Percentiles rank a stretch among this genome's conserved stretches.
phyloP scores from a whole-genome alignment of 805 yeast species.

The Zygosaccharomyces pseudorouxii region DNA sequence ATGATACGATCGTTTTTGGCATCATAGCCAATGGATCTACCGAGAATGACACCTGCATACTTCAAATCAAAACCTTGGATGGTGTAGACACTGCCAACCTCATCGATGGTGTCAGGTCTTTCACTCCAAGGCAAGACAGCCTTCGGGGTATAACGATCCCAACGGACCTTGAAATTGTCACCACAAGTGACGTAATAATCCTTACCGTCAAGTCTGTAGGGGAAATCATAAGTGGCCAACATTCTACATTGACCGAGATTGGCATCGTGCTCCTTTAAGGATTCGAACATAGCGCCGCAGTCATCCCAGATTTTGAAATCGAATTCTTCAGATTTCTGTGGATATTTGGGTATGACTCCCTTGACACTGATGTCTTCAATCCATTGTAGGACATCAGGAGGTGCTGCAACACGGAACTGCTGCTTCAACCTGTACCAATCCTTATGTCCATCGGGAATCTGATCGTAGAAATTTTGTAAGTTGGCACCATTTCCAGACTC shows the following conservation, averaged over 20 bases:
- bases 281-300: constrained; percentile 41
- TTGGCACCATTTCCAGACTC: constrained; percentile 37
- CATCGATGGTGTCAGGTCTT: constrained; percentile 42
- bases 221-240: constrained; percentile 44
- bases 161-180: constrained; percentile 41
- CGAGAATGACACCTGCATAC: constrained; percentile 45
- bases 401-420: constrained; percentile 43
- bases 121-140: constrained; percentile 44
- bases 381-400: constrained; percentile 40
- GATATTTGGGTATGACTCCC: constrained; percentile 36
- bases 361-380: constrained; percentile 35
- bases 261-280: constrained; percentile 30
- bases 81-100: constrained; percentile 47
- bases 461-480: constrained; percentile 23
- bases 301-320: constrained; percentile 40
- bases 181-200: constrained; percentile 44
- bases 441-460: constrained; percentile 17
- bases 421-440: constrained; percentile 35
- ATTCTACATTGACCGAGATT: constrained; percentile 41
- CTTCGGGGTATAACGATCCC: constrained; percentile 45
- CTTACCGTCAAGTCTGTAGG: constrained; percentile 42
- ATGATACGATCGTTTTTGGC: constrained; percentile 32
- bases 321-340: constrained; percentile 25
- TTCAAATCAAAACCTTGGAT: constrained; percentile 47
- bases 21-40: constrained; percentile 42